Base-by-base conservation (phyloP, 2,329 filamentous ascomycete genomes). In the Pezicula radicicola region DNA sequence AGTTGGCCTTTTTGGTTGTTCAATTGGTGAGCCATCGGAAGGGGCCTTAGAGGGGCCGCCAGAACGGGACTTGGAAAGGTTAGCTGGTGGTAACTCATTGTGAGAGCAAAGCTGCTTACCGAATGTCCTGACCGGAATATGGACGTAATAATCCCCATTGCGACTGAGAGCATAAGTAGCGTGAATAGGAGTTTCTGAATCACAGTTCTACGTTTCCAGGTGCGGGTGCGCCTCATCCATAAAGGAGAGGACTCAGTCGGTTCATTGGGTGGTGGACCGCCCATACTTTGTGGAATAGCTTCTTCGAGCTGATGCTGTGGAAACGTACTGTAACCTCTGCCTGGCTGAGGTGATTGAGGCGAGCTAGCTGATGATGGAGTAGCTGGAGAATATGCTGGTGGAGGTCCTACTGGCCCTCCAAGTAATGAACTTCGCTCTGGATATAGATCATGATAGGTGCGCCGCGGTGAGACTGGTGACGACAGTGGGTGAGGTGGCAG, bases 241-340 rank as follows among this genome's bases (percentile, higher is more conserved):
- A 66, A 50, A 3, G 62, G 60, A 12, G 55, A 61, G 42, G 44
- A 60, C 48, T 64, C 65, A 33, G 54, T 51, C 16, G 54, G 49
- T 15, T 52, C 46, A 42, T 56, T 50, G 2, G 37, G 40, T 28
- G 60, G 59, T 13, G 50, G 43, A 30, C 8, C 28, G n/a, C 63
- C 63, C 63, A 66, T 66, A 53, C 61, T 64, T 55, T 64, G 49
- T 48, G 55, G 40, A 12, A 50, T 46, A 7, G 55, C 58, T 46
- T 53, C 40, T 46, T 64, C 61, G 19, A 63, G 51, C 25, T 57
- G 56, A 45, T 62, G 39, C 25, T 61, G 55, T 40, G 55, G 41
- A 25, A 66, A 62, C 6, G 60, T 63, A 35, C 55, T 63, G 44
- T 65, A 66, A 8, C 48, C 52, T 42, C 41, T 42, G 9, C 49